Conservation (phyloP, 176 grass and related monocot species). For the Triticum monococcum region DNA sequence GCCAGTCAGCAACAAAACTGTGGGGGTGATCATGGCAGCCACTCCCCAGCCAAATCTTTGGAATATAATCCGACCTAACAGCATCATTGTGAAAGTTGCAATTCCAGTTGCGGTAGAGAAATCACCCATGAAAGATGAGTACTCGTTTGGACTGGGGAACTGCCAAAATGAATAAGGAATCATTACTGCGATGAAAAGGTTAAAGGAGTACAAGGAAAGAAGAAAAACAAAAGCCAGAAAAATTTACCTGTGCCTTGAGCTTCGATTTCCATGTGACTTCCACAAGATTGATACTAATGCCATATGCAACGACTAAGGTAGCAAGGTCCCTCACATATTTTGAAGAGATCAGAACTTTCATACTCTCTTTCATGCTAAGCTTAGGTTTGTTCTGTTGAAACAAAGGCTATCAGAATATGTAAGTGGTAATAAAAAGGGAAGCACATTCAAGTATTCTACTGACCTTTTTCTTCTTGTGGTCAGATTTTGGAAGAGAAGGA, state of each 20-base stretch:
- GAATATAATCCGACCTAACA: constrained; percentile 63
- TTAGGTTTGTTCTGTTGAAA: constrained; percentile 69
- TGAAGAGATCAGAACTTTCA: constrained; percentile 75
- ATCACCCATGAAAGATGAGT: constrained; percentile 91
- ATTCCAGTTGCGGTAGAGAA: constrained; percentile 83
- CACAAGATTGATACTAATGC: constrained; percentile 87
- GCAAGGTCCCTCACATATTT: constrained; percentile 85
- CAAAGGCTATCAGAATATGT: neutral
- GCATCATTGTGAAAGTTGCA: constrained; percentile 93
- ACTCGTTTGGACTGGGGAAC: constrained; percentile 91
- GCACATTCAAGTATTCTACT: neutral
- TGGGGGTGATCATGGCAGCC: constrained; percentile 80
- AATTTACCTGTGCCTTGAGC: constrained; percentile 90
- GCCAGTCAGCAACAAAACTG: constrained; percentile 73
- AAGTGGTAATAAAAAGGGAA: neutral
- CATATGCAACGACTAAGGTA: constrained; percentile 85
- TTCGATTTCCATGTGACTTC: constrained; percentile 98
- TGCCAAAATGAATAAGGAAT: constrained; percentile 34
- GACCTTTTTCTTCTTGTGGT: constrained; percentile 73
- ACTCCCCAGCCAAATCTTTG: constrained; percentile 83
- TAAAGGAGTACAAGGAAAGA: neutral
- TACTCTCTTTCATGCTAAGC: constrained; percentile 78
- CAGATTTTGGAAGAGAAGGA: constrained; percentile 69
- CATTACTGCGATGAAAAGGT: neutral
- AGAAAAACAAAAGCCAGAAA: constrained; percentile 15